phyloP scores from a whole-genome alignment of 805 yeast genomes.

The Candida coleopterorum region DNA sequence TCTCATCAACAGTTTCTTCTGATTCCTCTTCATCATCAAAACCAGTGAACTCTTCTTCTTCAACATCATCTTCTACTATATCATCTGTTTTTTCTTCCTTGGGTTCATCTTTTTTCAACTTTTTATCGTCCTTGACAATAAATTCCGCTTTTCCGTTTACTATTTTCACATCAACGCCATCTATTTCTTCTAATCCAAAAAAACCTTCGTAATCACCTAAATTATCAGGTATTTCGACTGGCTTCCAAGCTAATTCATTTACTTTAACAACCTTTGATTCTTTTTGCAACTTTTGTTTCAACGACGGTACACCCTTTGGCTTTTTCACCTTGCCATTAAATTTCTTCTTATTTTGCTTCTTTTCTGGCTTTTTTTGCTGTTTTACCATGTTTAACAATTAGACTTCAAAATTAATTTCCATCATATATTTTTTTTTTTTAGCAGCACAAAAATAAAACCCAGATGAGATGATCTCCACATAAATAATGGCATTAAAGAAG shows the following conservation, averaged over 20 bases:
- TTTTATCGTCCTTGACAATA: constrained; percentile 29
- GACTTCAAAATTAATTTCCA: not conserved
- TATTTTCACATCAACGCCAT: constrained; percentile 81
- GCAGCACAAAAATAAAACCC: constrained; percentile 4
- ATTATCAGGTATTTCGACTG: constrained; percentile 78
- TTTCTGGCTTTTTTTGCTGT: not conserved
- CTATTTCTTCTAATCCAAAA: constrained; percentile 89
- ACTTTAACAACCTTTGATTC: constrained; percentile 43
- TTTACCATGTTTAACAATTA: constrained; percentile 3
- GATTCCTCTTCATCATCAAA: constrained; percentile 15
- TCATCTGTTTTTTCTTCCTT: constrained; percentile 15
- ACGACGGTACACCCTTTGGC: constrained; percentile 16
- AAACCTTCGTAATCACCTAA: constrained; percentile 86
- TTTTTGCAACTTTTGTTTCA: constrained; percentile 25
- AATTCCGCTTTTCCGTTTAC: constrained; percentile 66
- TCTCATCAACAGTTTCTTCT: constrained; percentile 23
- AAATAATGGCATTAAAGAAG: constrained; percentile 3
- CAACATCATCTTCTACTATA: constrained; percentile 14
- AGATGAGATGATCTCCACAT: constrained; percentile 9
- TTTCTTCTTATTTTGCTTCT: constrained; percentile 1
- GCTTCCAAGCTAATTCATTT: constrained; percentile 65
- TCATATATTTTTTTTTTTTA: constrained; percentile 2
- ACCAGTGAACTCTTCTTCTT: constrained; percentile 16
- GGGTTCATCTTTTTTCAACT: constrained; percentile 10
- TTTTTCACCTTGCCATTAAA: constrained; percentile 4